Conservation (phyloP, 2,329 filamentous ascomycete species). For the Plenodomus lindquistii region DNA sequence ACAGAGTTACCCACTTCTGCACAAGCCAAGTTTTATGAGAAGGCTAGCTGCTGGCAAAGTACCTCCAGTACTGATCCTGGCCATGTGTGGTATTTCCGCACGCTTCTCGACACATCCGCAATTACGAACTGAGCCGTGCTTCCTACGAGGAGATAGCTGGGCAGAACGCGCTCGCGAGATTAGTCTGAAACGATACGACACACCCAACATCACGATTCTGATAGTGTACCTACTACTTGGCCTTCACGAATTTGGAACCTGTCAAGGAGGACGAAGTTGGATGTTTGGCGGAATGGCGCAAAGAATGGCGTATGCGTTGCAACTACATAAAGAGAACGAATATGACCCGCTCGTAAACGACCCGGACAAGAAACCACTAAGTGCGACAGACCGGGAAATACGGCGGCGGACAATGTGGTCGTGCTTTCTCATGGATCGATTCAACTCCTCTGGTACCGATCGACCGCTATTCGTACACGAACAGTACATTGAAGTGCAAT, state of each 20-base stretch:
- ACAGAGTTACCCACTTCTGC: conserved; percentile 89
- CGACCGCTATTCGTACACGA: conserved; percentile 89
- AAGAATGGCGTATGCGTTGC: conserved; percentile 93
- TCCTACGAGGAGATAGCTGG: conserved; percentile 89
- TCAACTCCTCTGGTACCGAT: conserved; percentile 94
- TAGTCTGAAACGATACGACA: conserved; percentile 83
- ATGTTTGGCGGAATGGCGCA: conserved; percentile 93
- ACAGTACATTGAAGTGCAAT: conserved; percentile 82
- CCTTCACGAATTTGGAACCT: conserved; percentile 94
- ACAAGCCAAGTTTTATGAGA: conserved; percentile 97
- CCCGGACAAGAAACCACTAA: conserved; percentile 66
- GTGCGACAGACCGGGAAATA: conserved; percentile 92
- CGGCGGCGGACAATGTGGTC: conserved; percentile 96
- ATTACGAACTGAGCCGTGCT: conserved; percentile 74
- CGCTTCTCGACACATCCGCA: conserved; percentile 90
- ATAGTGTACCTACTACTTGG: conserved; percentile 88
- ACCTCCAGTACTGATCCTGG: conserved; percentile 88
- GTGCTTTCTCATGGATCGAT: conserved; percentile 95
- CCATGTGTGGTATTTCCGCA: conserved; percentile 92
- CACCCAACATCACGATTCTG: conserved; percentile 93
- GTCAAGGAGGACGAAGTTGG: conserved; percentile 95
- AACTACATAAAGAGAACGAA: conserved; percentile 89
- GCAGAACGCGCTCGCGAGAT: conserved; percentile 85
- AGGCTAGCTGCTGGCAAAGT: conserved; percentile 77
- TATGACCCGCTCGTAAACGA: conserved; percentile 73